Conservation (phyloP, 2,329 filamentous ascomycete species). For the Neocucurbitaria cava region DNA sequence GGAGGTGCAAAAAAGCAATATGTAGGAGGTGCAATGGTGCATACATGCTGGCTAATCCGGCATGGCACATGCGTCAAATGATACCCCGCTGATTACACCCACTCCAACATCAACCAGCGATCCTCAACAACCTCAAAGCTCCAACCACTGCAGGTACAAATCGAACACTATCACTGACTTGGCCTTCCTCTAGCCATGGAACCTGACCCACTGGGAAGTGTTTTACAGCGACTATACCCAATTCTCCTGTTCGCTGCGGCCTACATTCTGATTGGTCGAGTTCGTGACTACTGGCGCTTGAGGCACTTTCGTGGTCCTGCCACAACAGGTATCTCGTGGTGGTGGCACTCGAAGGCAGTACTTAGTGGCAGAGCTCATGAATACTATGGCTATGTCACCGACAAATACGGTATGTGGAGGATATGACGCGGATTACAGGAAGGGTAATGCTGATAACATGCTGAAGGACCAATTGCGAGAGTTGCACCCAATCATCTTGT, state of each 20-base stretch:
- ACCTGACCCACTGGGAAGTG: conserved; percentile 9
- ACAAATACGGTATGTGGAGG: conserved; percentile 38
- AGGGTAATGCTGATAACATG: neutral
- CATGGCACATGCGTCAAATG: neutral
- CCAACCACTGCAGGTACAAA: neutral
- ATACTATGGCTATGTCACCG: conserved; percentile 38
- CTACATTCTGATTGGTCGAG: conserved; percentile 26
- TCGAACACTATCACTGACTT: conserved; percentile 1
- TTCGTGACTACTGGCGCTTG: conserved; percentile 37
- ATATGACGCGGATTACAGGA: neutral
- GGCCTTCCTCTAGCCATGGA: conserved; percentile 16
- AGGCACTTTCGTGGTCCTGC: conserved; percentile 41
- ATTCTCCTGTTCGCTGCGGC: conserved; percentile 14
- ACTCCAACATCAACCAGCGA: neutral
- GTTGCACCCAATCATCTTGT: conserved; percentile 59
- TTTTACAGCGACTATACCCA: conserved; percentile 19
- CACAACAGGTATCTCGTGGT: conserved; percentile 39
- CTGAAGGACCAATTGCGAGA: conserved; percentile 51
- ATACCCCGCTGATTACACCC: neutral
- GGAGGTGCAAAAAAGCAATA: neutral
- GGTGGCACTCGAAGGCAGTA: conserved; percentile 42
- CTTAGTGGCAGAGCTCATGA: conserved; percentile 31
- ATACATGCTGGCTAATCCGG: neutral
- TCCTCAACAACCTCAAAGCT: neutral
- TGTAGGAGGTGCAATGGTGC: conserved; percentile 4